Evolutionary conservation across 495 filamentous ascomycete genomes (phyloP).

Genomic region (Aspergillus ellipticus): DNA sequence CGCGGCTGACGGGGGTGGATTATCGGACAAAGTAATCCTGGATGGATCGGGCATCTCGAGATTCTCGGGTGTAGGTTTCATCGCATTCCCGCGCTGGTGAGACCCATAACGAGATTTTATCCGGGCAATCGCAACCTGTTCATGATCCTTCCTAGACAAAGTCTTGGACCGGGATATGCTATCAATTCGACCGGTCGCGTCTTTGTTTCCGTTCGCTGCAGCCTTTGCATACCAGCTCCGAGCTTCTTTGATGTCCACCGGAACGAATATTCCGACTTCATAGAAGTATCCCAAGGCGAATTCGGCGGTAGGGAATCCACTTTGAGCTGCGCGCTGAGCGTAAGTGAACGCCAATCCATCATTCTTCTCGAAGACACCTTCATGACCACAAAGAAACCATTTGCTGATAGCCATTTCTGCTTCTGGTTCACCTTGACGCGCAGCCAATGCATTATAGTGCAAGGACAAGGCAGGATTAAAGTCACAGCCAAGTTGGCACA

Average conservation of each 20-base stretch:
- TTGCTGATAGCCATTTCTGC: constrained; percentile 97
- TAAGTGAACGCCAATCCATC: constrained; percentile 90
- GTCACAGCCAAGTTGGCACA: constrained; percentile 89
- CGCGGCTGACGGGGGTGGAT: constrained; percentile 32
- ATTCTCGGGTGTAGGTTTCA: constrained; percentile 53
- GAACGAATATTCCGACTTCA: constrained; percentile 89
- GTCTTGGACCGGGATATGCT: constrained; percentile 82
- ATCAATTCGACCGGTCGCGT: constrained; percentile 77
- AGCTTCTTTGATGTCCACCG: constrained; percentile 76
- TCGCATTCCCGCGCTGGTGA: constrained; percentile 58
- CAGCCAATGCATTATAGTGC: constrained; percentile 93
- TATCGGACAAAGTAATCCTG: constrained; percentile 40
- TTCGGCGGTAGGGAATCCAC: constrained; percentile 82
- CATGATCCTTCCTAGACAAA: constrained; percentile 85
- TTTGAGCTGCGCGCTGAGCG: constrained; percentile 77
- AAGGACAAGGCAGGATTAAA: constrained; percentile 89
- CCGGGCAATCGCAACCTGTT: constrained; percentile 79
- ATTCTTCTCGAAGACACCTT: constrained; percentile 88
- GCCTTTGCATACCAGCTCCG: constrained; percentile 88
- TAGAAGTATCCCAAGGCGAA: constrained; percentile 98
- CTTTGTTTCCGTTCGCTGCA: constrained; percentile 85
- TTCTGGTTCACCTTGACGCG: constrained; percentile 82
- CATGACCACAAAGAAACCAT: constrained; percentile 96
- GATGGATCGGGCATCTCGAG: constrained; percentile 72
- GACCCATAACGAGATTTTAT: constrained; percentile 95